Conservation (phyloP, 1,139 yeast species). For the Blastobotrys illinoisensis region DNA sequence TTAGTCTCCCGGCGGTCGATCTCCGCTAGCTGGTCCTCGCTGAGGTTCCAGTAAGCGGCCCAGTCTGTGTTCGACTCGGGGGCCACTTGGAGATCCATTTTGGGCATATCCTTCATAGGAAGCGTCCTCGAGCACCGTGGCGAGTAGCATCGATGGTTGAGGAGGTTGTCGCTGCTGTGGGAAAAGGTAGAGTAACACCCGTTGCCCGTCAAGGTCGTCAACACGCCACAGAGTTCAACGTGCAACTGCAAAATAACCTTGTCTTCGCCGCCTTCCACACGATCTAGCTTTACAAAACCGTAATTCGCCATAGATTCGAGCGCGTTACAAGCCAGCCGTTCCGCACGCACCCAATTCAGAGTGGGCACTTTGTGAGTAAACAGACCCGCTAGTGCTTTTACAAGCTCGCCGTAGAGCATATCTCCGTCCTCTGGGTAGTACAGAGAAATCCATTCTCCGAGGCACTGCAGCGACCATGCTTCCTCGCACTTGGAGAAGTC, state of each 20-base stretch:
- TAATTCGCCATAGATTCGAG: slow-evolving; percentile 42
- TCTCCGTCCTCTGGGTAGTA: slow-evolving; percentile 33
- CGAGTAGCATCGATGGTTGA: slow-evolving; percentile 30
- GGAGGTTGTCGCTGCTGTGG: slow-evolving; percentile 21
- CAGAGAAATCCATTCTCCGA: slow-evolving; percentile 33
- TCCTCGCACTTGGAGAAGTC: slow-evolving; percentile 41
- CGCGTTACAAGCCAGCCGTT: slow-evolving; percentile 49
- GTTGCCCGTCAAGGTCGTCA: slow-evolving; percentile 37
- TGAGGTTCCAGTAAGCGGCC: slow-evolving; percentile 70
- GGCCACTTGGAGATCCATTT: slow-evolving; percentile 8
- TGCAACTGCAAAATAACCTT: slow-evolving; percentile 17
- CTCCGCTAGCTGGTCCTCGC: slow-evolving; percentile 50
- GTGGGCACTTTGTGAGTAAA: slow-evolving; percentile 48
- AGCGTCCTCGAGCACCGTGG: slow-evolving; percentile 27
- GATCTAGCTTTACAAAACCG: slow-evolving; percentile 43
- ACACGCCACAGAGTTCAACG: slow-evolving; percentile 39
- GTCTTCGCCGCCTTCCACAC: slow-evolving; percentile 23
- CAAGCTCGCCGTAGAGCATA: slow-evolving; percentile 37
- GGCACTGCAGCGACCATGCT: slow-evolving; percentile 46
- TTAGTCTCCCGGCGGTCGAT: slow-evolving; percentile 53
- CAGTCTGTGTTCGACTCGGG: slow-evolving; percentile 42
- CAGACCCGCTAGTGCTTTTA: slow-evolving; percentile 43
- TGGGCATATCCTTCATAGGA: slow-evolving; percentile 23
- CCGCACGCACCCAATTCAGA: slow-evolving; percentile 51
- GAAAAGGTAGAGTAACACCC: slow-evolving; percentile 37